Evolutionary conservation across 331 rosid genomes (phyloP).

Genomic region (Phaseolus coccineus): DNA sequence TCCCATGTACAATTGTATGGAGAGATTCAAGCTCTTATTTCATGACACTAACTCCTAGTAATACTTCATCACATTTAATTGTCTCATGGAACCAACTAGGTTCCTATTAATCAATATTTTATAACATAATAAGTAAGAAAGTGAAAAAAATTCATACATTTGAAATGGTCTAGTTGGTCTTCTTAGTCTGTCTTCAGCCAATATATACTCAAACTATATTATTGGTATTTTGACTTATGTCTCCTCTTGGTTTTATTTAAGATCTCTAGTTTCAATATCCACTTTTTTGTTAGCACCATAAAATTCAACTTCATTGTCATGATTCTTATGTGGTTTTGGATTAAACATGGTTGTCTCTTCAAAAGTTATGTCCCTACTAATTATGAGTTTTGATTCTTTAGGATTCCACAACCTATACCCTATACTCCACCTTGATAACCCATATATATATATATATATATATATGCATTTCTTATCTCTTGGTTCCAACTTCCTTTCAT

Average conservation of each 20-base stretch:
- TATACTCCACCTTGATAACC: not conserved
- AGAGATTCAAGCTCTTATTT: not conserved
- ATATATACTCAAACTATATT: not conserved
- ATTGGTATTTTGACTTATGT: not conserved
- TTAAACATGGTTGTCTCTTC: not conserved
- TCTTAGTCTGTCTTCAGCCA: not conserved
- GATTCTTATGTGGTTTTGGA: not conserved
- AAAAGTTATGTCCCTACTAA: not conserved
- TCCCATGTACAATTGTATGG: not conserved
- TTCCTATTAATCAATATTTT: not conserved
- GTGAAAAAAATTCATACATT: not conserved
- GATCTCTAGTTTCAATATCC: not conserved
- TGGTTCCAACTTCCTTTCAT: not conserved
- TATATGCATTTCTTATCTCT: not conserved
- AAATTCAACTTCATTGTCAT: not conserved
- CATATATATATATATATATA: not conserved
- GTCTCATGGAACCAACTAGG: not conserved
- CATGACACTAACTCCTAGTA: not conserved
- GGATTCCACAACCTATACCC: not conserved
- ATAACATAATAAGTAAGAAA: not conserved
- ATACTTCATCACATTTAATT: not conserved
- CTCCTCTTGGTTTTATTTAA: not conserved
- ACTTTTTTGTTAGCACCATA: not conserved
- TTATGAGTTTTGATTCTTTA: not conserved
- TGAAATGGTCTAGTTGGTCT: not conserved